Evolutionary conservation across 2,329 filamentous ascomycete genomes (phyloP).

Genomic region (Penicillium brasilianum): DNA sequence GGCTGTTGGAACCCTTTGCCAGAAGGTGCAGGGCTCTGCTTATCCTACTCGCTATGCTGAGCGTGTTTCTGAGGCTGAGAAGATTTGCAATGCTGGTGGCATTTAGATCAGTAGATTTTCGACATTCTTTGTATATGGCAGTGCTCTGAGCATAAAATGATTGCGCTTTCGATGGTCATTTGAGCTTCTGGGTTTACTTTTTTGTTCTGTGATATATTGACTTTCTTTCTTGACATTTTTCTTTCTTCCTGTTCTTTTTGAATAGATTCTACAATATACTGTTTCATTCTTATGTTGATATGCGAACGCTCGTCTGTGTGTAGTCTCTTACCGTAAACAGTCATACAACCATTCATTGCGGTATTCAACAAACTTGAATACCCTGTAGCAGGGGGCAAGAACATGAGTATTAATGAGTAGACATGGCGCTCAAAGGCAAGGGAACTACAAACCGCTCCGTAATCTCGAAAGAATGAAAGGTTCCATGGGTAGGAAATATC

Average conservation of each 20-base stretch:
- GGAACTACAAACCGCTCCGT: not conserved
- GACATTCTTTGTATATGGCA: not conserved
- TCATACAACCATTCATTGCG: too few relatives aligned
- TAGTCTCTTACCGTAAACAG: too few relatives aligned
- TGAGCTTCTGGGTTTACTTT: not conserved
- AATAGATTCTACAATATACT: not conserved
- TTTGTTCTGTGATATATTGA: not conserved
- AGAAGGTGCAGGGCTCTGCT: constrained; percentile 32
- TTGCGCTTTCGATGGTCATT: not conserved
- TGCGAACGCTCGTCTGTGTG: not conserved
- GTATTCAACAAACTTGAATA: too few relatives aligned
- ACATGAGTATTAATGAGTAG: not conserved
- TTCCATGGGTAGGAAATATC: not conserved
- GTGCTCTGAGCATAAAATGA: constrained; percentile 13
- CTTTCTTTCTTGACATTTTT: constrained; percentile 18
- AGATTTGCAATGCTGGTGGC: constrained; percentile 24
- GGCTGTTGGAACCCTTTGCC: constrained; percentile 28
- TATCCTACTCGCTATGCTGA: constrained; percentile 21
- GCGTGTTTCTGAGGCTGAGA: constrained; percentile 20
- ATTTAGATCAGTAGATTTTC: constrained; percentile 9
- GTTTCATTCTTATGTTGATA: not conserved
- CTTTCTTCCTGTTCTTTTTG: not conserved
- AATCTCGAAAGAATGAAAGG: too few relatives aligned
- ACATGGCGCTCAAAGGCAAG: not conserved
- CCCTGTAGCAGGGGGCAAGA: too few relatives aligned